These are phyloP conservation scores for Mycena rebaudengoi DNA, from an alignment of 768 basidiomycete species.

Conservation along the genomic window DNA sequence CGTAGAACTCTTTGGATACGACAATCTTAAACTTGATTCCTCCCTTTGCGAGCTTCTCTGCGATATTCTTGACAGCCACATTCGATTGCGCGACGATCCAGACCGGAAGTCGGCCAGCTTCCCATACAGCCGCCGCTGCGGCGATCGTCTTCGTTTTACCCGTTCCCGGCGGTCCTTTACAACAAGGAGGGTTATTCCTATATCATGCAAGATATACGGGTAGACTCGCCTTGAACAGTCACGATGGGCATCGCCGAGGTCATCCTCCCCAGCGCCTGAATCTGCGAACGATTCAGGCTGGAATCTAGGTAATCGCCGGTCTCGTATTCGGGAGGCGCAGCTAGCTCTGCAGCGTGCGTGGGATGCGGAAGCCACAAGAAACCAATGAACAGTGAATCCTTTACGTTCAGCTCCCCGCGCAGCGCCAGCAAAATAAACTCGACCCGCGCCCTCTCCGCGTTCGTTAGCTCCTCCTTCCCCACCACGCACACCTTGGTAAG, in stretches of 20 bases:
- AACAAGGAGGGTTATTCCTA: not conserved
- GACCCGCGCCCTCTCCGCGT: conserved; percentile 33
- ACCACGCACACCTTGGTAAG: conserved; percentile 46
- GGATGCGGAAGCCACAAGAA: not conserved
- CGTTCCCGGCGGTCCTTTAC: conserved; percentile 49
- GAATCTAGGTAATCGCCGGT: not conserved
- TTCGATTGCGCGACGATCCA: conserved; percentile 60
- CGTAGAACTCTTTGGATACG: conserved; percentile 55
- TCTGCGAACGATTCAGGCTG: conserved; percentile 1
- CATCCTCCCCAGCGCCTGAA: not conserved
- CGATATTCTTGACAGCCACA: conserved; percentile 61
- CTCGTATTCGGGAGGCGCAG: not conserved
- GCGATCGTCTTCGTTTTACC: conserved; percentile 56
- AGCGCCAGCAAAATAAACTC: conserved; percentile 7
- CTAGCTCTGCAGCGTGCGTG: not conserved
- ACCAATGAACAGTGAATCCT: conserved; percentile 7
- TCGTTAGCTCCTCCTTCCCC: conserved; percentile 50
- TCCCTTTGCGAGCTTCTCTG: conserved; percentile 47
- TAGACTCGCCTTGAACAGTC: not conserved
- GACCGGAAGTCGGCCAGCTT: conserved; percentile 26
- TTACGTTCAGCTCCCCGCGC: not conserved
- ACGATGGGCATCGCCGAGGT: conserved; percentile 2
- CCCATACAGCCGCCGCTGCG: conserved; percentile 13
- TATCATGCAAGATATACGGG: not conserved
- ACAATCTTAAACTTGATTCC: conserved; percentile 48